A percentile compares a stretch with the other conserved stretches of the same genome.
Evolutionary conservation across 164 flowering plant species (phyloP).

Genomic region (Stephania japonica): DNA sequence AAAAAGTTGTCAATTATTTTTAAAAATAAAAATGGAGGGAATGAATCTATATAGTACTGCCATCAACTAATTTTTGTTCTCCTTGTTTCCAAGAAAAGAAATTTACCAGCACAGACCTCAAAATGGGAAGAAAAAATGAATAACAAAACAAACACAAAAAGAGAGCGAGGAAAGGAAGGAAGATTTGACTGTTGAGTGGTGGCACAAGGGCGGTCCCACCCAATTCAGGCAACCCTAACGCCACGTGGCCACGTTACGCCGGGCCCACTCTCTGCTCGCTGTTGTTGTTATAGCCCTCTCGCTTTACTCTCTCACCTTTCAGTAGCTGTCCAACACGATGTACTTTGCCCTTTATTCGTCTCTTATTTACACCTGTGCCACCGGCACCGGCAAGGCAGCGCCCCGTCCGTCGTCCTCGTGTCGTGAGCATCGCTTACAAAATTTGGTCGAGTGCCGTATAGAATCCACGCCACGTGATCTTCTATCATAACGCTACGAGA

Average conservation of each 20-base stretch:
- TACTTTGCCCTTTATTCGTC: not conserved
- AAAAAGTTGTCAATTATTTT: too few species aligned
- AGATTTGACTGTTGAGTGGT: not conserved
- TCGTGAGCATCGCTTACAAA: not conserved
- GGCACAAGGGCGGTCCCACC: not conserved
- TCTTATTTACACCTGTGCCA: not conserved
- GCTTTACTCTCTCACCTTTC: constrained; percentile 11
- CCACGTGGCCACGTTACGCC: constrained; percentile 32
- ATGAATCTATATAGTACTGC: too few species aligned
- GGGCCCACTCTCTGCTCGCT: constrained; percentile 35
- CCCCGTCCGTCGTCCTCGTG: not conserved
- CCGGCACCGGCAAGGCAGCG: not conserved
- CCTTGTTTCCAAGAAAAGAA: not conserved
- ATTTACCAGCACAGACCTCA: not conserved
- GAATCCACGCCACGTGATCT: not conserved
- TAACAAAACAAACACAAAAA: not conserved
- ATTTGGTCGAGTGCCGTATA: not conserved
- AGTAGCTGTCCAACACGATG: constrained; percentile 6
- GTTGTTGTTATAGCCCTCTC: constrained; percentile 14
- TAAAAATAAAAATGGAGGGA: too few species aligned
- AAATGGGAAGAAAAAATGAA: not conserved
- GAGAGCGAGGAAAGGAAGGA: not conserved
- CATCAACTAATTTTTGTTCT: too few species aligned
- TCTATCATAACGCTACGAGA: not conserved
- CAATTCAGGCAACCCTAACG: constrained; percentile 3